Base-by-base conservation (phyloP, 257 asterid species). In the Paraleonurus japonicus region DNA sequence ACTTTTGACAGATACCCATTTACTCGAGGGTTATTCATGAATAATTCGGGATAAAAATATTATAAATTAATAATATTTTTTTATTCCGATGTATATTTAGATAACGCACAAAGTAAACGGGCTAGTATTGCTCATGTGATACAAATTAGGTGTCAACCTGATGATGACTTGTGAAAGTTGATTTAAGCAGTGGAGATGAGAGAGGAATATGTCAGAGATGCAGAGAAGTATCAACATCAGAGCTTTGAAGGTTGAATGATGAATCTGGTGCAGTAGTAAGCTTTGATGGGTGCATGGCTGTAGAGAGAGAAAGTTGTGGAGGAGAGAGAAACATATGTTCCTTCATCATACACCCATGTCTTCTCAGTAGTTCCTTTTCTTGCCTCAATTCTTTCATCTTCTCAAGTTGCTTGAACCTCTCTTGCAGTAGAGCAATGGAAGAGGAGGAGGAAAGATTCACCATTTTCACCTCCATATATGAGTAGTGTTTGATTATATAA, bases 401-500 rank as follows among this genome's bases (percentile, higher is more conserved):
- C 67, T 81, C 73, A 66, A 82, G 67, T 7, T 79, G 83, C 26
- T 78, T 72, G 61, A 85, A 85, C 75, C 87, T 82, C 79, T 82
- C 79, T 68, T 78, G 87, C 74, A 85, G 77, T 39, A 85, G 62
- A 28, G 88, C 85, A 43, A 85, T 83, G 15, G 90, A 85, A n/a
- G 90, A 85, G 2, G 3, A 2, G 4, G 16, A 53, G 0, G 19
- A 10, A 2, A 16, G 17, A 19, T 72, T 73, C 24, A 35, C 80
- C 88, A 82, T 80, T 71, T 76, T 39, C 2, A 35, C 4, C 0
- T 19, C 16, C 15, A 11, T 11, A n/a, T 41, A 32, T 4, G 0
- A n/a, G 4, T 22, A 37, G 69, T 32, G 69, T 27, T n/a, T n/a
- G n/a, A n/a, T n/a, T n/a, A n/a, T n/a, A n/a, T n/a, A n/a, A n/a